Conservation (phyloP, 495 filamentous ascomycete species). For the Mytilinidion resinicola region DNA sequence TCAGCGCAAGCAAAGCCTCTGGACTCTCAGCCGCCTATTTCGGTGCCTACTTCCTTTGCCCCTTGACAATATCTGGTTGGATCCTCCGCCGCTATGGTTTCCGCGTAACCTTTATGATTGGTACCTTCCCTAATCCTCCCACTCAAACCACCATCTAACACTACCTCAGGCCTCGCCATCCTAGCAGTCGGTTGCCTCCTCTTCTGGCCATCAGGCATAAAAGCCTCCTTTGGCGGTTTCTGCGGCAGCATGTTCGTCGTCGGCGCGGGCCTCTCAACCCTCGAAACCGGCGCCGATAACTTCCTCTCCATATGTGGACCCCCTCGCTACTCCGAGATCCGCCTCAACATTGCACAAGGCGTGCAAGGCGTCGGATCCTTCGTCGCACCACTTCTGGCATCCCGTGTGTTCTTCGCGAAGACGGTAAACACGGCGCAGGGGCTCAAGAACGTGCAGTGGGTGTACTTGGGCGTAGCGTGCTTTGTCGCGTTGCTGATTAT, state of each 20-base stretch:
- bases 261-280: constrained; percentile 47
- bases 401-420: constrained; percentile 59
- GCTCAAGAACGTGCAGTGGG: constrained; percentile 63
- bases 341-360: constrained; percentile 35
- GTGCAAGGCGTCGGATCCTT: constrained; percentile 64
- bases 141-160: no score
- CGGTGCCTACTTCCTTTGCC: constrained; percentile 54
- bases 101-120: constrained; percentile 33
- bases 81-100: constrained; percentile 36
- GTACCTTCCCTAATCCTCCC: background rate
- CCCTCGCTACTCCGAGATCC: background rate
- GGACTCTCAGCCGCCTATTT: constrained; percentile 54
- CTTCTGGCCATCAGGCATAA: constrained; percentile 49
- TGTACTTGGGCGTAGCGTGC: constrained; percentile 61
- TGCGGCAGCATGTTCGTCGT: constrained; percentile 56
- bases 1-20: constrained; percentile 45
- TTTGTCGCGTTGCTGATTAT: constrained; percentile 27
- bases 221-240: constrained; percentile 54
- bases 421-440: constrained; percentile 45
- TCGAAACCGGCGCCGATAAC: constrained; percentile 51
- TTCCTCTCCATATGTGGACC: constrained; percentile 25
- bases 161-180: constrained; percentile 17
- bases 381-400: constrained; percentile 58
- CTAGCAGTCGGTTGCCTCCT: constrained; percentile 43
- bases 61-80: constrained; percentile 53